phyloP scores from a whole-genome alignment of 2,329 filamentous ascomycete genomes.

The Sporothrix phasma region DNA sequence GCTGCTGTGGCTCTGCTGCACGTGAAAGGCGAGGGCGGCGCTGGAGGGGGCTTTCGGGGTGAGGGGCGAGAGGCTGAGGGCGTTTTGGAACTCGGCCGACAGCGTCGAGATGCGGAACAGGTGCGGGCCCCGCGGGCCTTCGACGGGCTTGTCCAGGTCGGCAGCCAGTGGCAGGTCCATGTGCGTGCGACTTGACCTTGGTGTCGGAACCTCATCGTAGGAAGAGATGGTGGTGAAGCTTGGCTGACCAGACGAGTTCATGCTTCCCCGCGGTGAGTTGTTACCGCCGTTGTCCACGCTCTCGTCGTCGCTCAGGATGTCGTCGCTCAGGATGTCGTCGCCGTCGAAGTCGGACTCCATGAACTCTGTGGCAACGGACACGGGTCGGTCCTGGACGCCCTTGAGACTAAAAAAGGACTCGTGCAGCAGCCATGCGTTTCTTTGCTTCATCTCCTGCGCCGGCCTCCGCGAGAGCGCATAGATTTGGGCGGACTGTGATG shows the following conservation, averaged over 20 bases:
- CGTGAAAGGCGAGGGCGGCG: background rate
- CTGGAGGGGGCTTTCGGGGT: conserved; percentile 48
- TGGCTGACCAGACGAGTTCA: conserved; percentile 61
- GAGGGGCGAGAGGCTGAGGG: conserved; percentile 62
- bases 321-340: conserved; percentile 47
- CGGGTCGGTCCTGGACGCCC: conserved; percentile 44
- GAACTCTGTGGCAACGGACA: conserved; percentile 66
- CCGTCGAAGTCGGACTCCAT: conserved; percentile 69
- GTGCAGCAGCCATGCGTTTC: conserved; percentile 31
- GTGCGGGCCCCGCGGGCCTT: conserved; percentile 78
- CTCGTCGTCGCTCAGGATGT: conserved; percentile 36
- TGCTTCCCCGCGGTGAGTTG: conserved; percentile 55
- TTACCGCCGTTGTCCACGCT: conserved; percentile 49
- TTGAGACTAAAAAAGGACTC: conserved; percentile 54
- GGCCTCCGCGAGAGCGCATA: conserved; percentile 24
- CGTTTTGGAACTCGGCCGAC: conserved; percentile 44
- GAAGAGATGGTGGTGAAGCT: conserved; percentile 83
- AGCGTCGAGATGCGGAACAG: conserved; percentile 64
- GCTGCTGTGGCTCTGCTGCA: conserved; percentile 18
- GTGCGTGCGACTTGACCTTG: conserved; percentile 53
- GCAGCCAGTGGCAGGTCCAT: conserved; percentile 52
- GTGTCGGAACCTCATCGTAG: conserved; percentile 74
- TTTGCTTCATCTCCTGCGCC: conserved; percentile 44
- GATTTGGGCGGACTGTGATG: conserved; percentile 17
- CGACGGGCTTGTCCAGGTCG: conserved; percentile 52